Evolutionary conservation across 805 yeast species (phyloP).

Genomic region (Myxozyma melibiosi): DNA sequence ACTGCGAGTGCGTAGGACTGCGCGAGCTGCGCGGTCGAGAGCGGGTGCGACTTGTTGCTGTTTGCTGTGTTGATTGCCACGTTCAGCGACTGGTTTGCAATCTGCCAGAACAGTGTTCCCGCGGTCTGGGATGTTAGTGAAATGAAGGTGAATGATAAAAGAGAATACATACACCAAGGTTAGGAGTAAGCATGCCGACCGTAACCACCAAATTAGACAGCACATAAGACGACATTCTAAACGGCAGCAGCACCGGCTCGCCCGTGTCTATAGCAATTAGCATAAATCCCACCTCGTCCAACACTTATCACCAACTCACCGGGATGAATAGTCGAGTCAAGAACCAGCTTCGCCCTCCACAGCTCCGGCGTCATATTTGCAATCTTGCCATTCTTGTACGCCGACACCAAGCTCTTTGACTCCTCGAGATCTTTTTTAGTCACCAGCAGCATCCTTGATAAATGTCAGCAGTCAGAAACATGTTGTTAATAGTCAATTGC

Average conservation of each 20-base stretch:
- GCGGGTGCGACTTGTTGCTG: slow-evolving; percentile 91
- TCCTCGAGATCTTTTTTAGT: slow-evolving; percentile 61
- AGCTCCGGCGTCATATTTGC: slow-evolving; percentile 72
- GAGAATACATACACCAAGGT: slow-evolving; percentile 54
- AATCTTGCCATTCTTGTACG: slow-evolving; percentile 69
- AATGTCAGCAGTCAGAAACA: background rate
- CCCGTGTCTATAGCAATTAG: slow-evolving; percentile 65
- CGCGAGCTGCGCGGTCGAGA: slow-evolving; percentile 73
- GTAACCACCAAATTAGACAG: slow-evolving; percentile 92
- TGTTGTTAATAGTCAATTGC: no score
- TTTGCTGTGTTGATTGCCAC: slow-evolving; percentile 97
- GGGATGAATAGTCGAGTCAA: slow-evolving; percentile 94
- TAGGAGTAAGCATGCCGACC: slow-evolving; percentile 97
- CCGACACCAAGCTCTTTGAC: slow-evolving; percentile 68
- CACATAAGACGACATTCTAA: slow-evolving; percentile 96
- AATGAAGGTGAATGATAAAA: background rate
- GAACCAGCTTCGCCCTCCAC: slow-evolving; percentile 83
- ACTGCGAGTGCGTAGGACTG: slow-evolving; percentile 87
- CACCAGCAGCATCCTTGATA: slow-evolving; percentile 78
- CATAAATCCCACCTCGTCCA: background rate
- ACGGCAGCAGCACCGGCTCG: slow-evolving; percentile 87
- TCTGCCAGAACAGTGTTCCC: slow-evolving; percentile 97
- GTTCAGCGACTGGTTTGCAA: slow-evolving; percentile 93
- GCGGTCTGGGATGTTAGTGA: slow-evolving; percentile 46
- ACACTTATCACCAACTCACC: slow-evolving; percentile 11